Evolutionary conservation across 768 basidiomycete genomes (phyloP), one percentile per base, ranked within the genome.

Genomic region (Agrocybe pediades): DNA sequence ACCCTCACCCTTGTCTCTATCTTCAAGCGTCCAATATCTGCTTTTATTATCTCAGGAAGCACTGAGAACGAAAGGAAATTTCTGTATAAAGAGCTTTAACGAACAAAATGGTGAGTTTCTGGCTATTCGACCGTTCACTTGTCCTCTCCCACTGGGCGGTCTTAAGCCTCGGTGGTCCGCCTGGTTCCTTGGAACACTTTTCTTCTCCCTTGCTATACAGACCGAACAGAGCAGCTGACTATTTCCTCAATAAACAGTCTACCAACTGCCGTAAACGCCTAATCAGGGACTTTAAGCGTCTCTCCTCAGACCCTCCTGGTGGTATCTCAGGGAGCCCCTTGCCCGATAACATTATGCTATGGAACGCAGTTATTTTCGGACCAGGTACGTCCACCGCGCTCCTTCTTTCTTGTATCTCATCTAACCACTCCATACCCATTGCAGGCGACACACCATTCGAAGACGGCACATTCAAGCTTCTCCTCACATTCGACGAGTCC

Each of bases 351-450:
- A 97, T 99, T 71, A 97, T 98, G 94, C 81, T 98, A 15, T 99
- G 97, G 97, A 99, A 99, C 65, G 97, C 97, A 1, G 97, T 99
- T 53, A 99, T 99, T 58, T 98, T 99, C 66, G 97, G 97, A 2
- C 97, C 97, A 71, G 89, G 96, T 95, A 54, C 65, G 88, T 73
- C 16, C 48, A 15, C 46, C 47, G n/a, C n/a, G n/a, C 23, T 27
- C 17, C 45, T 26, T 13, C 16, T 40, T 29, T 20, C 41, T 19
- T 30, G 19, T 17, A 19, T 15, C 26, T 39, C 19, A 36, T 30
- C 51, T 21, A 49, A 42, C 42, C 46, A 45, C 44, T 23, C 17
- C 39, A 23, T 53, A 6, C 19, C 26, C 1, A 40, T 39, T 11
- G 42, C 70, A 98, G 97, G 88, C 69, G 97, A 98, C 55, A 99